Base-by-base conservation (phyloP, 805 yeast genomes). In the Lipomyces yamanashiensis region DNA sequence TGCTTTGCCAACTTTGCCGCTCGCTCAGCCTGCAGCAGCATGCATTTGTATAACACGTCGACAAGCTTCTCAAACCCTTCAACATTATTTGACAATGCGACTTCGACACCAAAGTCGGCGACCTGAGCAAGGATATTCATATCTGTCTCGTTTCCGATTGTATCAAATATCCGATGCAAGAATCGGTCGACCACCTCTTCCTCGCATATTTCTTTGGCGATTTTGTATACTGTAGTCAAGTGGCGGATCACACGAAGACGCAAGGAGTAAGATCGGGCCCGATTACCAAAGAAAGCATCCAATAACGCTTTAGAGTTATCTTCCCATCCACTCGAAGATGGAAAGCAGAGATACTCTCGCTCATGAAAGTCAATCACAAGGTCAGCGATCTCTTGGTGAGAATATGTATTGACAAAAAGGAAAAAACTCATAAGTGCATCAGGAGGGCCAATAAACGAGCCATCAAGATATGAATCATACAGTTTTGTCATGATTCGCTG, bases 301-400 rank as follows among this genome's bases (percentile, higher is more conserved):
- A 87, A 72, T 1, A 87, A 68, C 37, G 74, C 73, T 7, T 73
- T 72, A 47, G 84, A 75, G 66, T 84, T 83, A 1, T 74, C 78
- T 53, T 75, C 75, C 89, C 92, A 87, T 8, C 78, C 73, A 0
- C 81, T 76, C 37, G 81, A 74, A 6, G 85, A 72, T 10, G 85
- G 82, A 1, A 86, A 79, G 70, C 92, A 87, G 37, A 81, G 71
- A 58, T 81, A 80, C 58, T 83, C 83, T 12, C 78, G 76, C 3
- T 76, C 74, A 71, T 84, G 86, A 67, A 76, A 81, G 2, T 77
- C 74, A 34, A 88, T 72, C 2, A 88, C 80, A 57, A 77, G 79
- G 5, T 74, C 67, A n/a, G 81, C 78, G 10, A 76, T 75, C 2
- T 73, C 74, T 0, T 76, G 75, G 10, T 80, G 75, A 34, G 85